Base-by-base conservation (phyloP, 345 rosid species). In the Populus alba region DNA sequence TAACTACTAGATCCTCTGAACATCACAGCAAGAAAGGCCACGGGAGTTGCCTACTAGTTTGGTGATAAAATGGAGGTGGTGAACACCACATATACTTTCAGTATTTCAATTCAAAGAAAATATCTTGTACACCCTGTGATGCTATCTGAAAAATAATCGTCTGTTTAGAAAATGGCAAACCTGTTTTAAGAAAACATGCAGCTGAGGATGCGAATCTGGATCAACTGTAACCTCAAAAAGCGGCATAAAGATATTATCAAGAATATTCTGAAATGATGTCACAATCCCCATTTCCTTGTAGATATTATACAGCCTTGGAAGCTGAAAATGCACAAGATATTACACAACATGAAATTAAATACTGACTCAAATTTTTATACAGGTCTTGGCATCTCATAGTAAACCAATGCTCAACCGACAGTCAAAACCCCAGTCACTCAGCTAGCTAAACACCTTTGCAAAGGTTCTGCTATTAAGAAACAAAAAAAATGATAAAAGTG, bases 261-360 rank as follows among this genome's bases (percentile, higher is more conserved):
- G 95, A 85, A 97, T 97, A 85, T 94, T 97, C 86, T 97, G 99
- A 83, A 97, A 97, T 13, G 98, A 97, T 66, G 98, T 97, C 86
- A 97, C 98, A 27, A 97, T 97, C 71, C 99, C 99, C 98, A 97
- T 92, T 27, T 97, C 98, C 89, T 94, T 97, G 97, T 97, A 97
- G 1, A 97, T 53, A 66, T 97, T 97, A 89, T 97, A 97, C 73
- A 97, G 86, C 66, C 99, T 88, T 69, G 99, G 99, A 79, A 97
- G 93, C 99, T 97, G 91, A 33, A 66, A 73, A 63, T 78, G 41
- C 43, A 25, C 10, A 15, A 73, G 13, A 29, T 4, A 45, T 53
- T 57, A 39, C 41, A 57, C 22, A 66, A 16, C 20, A 76, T 31
- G 17, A 59, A 39, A 13, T 47, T 25, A 59, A 23, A 59, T 59